Evolutionary conservation across 2,329 filamentous ascomycete genomes (phyloP), one percentile per base, ranked within the genome.

Genomic region (Penicillium olsonii): DNA sequence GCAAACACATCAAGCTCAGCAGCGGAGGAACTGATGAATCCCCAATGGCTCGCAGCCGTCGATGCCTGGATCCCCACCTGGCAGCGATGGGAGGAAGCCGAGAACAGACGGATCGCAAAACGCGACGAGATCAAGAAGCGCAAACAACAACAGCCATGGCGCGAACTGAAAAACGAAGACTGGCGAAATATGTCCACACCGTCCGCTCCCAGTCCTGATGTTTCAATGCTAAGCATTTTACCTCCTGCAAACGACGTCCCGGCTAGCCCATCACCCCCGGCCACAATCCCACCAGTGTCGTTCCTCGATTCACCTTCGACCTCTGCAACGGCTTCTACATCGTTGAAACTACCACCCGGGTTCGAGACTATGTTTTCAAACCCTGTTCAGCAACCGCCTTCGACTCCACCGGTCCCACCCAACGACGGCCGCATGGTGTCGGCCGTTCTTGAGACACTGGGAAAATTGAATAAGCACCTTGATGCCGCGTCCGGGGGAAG

Each of bases 51-150:
- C 37, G 64, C 59, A 8, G 69, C 65, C 1, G 61, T 73, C 5
- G 71, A 73, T 54, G 56, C 63, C n/a, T 73, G 70, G 70, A 67
- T 73, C 31, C 71, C 71, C 3, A 69, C 67, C 11, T 73, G 71
- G 71, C 63, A 64, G 53, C 64, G 64, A 29, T 73, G 69, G 60
- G 68, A 73, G 49, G 62, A 68, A 24, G 60, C 70, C 0, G 70
- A 73, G 54, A 66, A 65, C 6, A 56, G 56, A 24, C 64, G 70
- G 1, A 72, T 73, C 41, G 63, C 68, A 53, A 68, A 66, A 34
- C 62, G 70, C n/a, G 70, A 73, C 46, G 65, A 64, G 27, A 38
- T 50, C 5, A 48, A 50, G 14, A 52, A 48, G 20, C 60, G 60
- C 19, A 56, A 52, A 54, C 31, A 54, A 52, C 37, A 53, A 50